phyloP scores from a whole-genome alignment of 495 filamentous ascomycete genomes.

The Entonaema liquescens region DNA sequence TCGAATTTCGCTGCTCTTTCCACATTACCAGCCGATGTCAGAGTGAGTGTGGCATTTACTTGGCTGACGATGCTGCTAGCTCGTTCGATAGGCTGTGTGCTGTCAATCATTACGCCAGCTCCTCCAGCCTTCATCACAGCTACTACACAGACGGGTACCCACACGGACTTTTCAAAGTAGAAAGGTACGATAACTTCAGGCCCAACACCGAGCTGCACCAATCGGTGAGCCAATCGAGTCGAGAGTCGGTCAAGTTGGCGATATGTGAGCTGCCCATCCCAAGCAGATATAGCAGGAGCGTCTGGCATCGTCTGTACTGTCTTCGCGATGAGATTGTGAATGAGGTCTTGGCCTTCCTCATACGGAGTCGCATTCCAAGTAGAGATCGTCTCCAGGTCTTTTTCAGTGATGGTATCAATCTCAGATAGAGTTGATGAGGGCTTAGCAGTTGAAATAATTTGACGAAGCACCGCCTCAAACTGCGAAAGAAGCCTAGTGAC shows the following conservation, averaged over 20 bases:
- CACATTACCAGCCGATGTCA: neutral
- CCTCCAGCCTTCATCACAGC: constrained; percentile 2
- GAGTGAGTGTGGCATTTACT: neutral
- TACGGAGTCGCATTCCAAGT: neutral
- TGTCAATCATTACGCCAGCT: neutral
- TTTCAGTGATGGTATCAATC: neutral
- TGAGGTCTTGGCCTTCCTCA: neutral
- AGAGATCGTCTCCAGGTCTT: neutral
- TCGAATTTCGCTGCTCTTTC: neutral
- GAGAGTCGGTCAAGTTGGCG: neutral
- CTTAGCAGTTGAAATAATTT: neutral
- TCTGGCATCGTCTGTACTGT: neutral
- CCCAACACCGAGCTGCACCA: neutral
- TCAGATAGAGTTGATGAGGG: neutral
- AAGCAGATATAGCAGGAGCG: neutral
- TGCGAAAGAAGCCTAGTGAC: neutral
- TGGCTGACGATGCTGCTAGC: neutral
- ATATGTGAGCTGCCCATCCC: constrained; percentile 6
- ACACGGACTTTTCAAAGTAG: constrained; percentile 3
- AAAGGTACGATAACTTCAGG: neutral
- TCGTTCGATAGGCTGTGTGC: neutral
- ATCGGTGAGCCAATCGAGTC: neutral
- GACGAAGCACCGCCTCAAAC: neutral
- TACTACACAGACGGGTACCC: neutral
- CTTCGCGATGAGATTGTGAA: neutral